phyloP scores from a whole-genome alignment of 768 basidiomycete species.

The Lactarius vividus region DNA sequence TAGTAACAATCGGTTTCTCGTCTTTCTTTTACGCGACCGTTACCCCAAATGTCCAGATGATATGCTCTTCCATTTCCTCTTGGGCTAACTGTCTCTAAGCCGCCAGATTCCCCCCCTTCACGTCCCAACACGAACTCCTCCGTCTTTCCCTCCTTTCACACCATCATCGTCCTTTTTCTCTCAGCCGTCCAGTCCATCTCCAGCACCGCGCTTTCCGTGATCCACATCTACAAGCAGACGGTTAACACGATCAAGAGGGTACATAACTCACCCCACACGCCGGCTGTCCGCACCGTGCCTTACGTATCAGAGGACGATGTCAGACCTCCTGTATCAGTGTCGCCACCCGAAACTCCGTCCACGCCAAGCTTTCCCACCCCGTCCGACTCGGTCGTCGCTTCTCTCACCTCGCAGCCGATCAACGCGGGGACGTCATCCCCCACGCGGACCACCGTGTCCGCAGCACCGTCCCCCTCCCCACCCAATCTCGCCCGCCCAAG shows the following conservation, averaged over 20 bases:
- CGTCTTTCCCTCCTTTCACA: slow-evolving; percentile 41
- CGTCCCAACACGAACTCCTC: slow-evolving; percentile 31
- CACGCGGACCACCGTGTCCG: background rate
- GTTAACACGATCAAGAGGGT: slow-evolving; percentile 64
- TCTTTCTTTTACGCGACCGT: background rate
- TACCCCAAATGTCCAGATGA: background rate
- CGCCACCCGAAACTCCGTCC: slow-evolving; percentile 1
- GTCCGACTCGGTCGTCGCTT: slow-evolving; percentile 7
- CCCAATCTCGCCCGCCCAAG: slow-evolving; percentile 43
- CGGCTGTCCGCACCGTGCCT: background rate
- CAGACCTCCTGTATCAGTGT: background rate
- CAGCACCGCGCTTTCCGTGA: slow-evolving; percentile 62
- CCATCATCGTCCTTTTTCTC: slow-evolving; percentile 64
- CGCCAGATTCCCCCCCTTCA: slow-evolving; percentile 29
- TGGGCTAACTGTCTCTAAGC: slow-evolving; percentile 23
- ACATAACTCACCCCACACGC: slow-evolving; percentile 35
- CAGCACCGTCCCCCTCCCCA: background rate
- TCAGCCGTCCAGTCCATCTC: slow-evolving; percentile 73
- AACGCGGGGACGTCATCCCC: background rate
- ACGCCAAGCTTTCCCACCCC: slow-evolving; percentile 14
- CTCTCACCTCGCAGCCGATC: background rate
- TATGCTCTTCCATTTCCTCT: background rate
- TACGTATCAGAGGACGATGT: background rate
- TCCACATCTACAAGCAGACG: slow-evolving; percentile 65
- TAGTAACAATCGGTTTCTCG: background rate